A percentile compares a stretch with the other conserved stretches of the same genome.
These are phyloP conservation scores for Geotrichum aggregatum DNA, from an alignment of 1,139 yeast genomes.

Conservation along the genomic window DNA sequence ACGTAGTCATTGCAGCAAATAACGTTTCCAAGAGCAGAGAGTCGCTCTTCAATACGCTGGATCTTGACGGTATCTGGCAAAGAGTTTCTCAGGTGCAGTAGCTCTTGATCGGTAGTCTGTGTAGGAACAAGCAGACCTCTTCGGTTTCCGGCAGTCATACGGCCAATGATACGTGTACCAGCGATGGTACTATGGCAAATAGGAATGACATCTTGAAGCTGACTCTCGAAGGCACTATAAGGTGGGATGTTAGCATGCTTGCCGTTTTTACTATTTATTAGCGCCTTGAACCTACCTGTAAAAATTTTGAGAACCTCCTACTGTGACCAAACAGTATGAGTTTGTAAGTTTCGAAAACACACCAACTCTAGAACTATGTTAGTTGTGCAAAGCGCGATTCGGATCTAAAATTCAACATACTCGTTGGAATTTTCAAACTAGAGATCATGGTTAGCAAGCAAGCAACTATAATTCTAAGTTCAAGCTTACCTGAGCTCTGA, in stretches of 20 bases:
- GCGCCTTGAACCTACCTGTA: constrained; percentile 43
- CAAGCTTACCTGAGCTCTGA: constrained; percentile 22
- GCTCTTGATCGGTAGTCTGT: constrained; percentile 98
- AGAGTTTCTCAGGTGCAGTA: constrained; percentile 94
- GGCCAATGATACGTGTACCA: constrained; percentile 95
- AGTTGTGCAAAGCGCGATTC: constrained; percentile 5
- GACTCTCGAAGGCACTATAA: constrained; percentile 87
- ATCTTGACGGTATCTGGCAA: constrained; percentile 94
- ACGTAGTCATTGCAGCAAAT: constrained; percentile 98
- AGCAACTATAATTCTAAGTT: neutral
- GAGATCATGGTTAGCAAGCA: constrained; percentile 3
- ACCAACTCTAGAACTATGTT: constrained; percentile 53
- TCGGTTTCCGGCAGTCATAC: constrained; percentile 98
- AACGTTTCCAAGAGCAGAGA: constrained; percentile 95
- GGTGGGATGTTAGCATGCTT: constrained; percentile 1
- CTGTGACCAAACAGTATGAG: constrained; percentile 92
- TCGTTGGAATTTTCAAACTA: constrained; percentile 95
- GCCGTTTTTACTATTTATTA: neutral
- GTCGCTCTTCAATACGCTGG: constrained; percentile 96
- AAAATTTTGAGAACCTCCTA: constrained; percentile 97
- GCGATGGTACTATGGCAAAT: constrained; percentile 96
- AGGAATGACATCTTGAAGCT: constrained; percentile 92
- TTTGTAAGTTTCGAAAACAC: constrained; percentile 95
- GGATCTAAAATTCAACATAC: constrained; percentile 31
- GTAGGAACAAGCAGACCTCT: constrained; percentile 95